Evolutionary conservation across 305 asterid genomes (phyloP).

Genomic region (Striga hermonthica): DNA sequence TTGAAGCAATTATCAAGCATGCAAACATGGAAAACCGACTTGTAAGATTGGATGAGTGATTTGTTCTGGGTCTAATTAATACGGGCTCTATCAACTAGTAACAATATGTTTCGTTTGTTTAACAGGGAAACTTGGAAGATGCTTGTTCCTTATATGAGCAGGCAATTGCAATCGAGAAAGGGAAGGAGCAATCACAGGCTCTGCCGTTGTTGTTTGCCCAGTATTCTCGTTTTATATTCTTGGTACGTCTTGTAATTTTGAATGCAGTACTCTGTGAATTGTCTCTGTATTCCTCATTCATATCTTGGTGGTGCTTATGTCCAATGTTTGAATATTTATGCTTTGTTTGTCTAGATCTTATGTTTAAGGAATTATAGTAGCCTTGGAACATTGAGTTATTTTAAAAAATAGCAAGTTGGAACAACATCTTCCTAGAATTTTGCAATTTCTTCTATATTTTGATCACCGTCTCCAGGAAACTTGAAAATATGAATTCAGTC

Average conservation of each 20-base stretch:
- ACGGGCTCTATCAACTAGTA: conserved; percentile 8
- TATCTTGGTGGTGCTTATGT: not conserved
- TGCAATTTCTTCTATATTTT: too few relatives aligned
- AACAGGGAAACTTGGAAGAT: conserved; percentile 80
- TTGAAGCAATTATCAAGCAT: conserved; percentile 92
- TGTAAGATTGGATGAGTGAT: conserved; percentile 45
- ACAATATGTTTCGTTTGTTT: conserved; percentile 28
- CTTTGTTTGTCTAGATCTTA: conserved; percentile 11
- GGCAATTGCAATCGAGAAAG: conserved; percentile 92
- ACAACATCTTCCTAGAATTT: not conserved
- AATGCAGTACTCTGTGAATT: conserved; percentile 12
- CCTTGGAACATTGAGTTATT: not conserved
- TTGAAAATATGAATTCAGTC: too few relatives aligned
- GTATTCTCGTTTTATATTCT: conserved; percentile 73
- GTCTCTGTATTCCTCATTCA: conserved; percentile 3
- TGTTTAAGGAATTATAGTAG: not conserved
- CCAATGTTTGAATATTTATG: not conserved
- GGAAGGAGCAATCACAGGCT: conserved; percentile 89
- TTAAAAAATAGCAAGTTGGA: not conserved
- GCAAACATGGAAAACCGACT: conserved; percentile 93
- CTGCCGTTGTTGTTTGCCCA: conserved; percentile 86
- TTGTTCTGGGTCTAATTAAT: conserved; percentile 4
- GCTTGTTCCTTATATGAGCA: conserved; percentile 88
- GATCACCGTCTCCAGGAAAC: too few relatives aligned
- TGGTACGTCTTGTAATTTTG: conserved; percentile 50